Conservation (phyloP, 164 flowering plant species). For the Echeveria elegans region DNA sequence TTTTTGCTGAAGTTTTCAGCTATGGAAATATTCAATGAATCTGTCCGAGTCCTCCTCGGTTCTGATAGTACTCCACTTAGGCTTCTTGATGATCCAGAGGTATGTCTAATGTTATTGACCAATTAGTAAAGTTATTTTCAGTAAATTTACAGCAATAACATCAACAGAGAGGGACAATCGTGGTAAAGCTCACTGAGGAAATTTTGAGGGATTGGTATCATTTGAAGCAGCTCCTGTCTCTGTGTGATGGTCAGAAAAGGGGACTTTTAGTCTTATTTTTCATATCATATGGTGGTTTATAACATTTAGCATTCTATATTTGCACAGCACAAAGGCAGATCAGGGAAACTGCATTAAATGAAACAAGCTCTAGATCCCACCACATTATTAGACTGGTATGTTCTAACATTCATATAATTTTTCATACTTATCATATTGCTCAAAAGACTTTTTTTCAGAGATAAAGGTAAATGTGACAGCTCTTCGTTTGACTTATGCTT, state of each 20-base stretch:
- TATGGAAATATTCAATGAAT: too few species aligned
- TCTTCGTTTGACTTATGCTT: neutral
- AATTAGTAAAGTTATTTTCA: neutral
- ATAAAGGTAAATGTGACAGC: too few species aligned
- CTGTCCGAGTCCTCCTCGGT: too few species aligned
- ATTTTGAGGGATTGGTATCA: slow-evolving; percentile 13
- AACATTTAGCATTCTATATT: neutral
- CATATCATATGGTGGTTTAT: neutral
- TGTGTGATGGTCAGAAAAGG: slow-evolving; percentile 8
- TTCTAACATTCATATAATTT: too few species aligned
- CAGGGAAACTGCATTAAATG: slow-evolving; percentile 10
- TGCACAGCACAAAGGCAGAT: slow-evolving; percentile 8
- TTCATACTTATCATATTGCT: too few species aligned
- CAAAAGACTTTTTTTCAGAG: too few species aligned
- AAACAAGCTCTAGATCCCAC: slow-evolving; percentile 12
- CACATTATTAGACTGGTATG: slow-evolving; percentile 11
- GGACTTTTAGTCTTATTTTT: neutral
- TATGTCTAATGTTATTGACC: neutral
- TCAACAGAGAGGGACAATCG: slow-evolving; percentile 11
- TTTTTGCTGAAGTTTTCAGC: slow-evolving; percentile 11
- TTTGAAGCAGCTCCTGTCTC: slow-evolving; percentile 11
- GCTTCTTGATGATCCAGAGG: too few species aligned
- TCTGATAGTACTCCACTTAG: too few species aligned
- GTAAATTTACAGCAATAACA: neutral
- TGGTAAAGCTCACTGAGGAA: too few species aligned